Evolutionary conservation across 495 filamentous ascomycete species (phyloP).

Genomic region (Penicillium dipodomyicola): DNA sequence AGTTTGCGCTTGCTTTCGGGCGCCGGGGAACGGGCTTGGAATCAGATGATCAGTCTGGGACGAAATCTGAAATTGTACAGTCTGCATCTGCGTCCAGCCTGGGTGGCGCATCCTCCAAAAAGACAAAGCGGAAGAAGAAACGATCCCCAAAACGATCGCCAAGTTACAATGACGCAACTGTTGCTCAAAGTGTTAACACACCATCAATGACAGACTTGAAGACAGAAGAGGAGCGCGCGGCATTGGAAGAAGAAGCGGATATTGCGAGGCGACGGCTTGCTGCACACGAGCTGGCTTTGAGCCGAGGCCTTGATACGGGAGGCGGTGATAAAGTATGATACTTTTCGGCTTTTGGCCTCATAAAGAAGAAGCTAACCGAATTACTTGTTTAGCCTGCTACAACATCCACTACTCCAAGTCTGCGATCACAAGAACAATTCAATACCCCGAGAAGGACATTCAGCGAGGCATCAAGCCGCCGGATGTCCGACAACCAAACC

Average conservation of each 20-base stretch:
- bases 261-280: constrained; percentile 68
- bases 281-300: constrained; percentile 67
- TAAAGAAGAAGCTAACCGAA: constrained; percentile 10
- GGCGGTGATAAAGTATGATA: constrained; percentile 16
- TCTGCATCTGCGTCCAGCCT: constrained; percentile 55
- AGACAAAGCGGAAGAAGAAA: constrained; percentile 37
- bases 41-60: constrained; percentile 69
- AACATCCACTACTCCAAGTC: constrained; percentile 8
- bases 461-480: constrained; percentile 21
- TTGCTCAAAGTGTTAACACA: constrained; percentile 27
- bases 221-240: constrained; percentile 69
- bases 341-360: neutral
- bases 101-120: constrained; percentile 49
- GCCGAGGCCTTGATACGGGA: constrained; percentile 56
- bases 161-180: constrained; percentile 7
- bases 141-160: constrained; percentile 24
- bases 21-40: constrained; percentile 59
- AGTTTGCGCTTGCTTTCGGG: constrained; percentile 79
- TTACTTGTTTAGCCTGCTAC: constrained; percentile 12
- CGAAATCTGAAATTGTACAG: constrained; percentile 63
- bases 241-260: constrained; percentile 66
- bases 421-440: constrained; percentile 6
- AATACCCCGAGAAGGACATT: constrained; percentile 6
- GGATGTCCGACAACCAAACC: constrained; percentile 25
- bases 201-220: constrained; percentile 71